Base-by-base conservation (phyloP, 2,329 filamentous ascomycete species). In the Fusarium irregulare region DNA sequence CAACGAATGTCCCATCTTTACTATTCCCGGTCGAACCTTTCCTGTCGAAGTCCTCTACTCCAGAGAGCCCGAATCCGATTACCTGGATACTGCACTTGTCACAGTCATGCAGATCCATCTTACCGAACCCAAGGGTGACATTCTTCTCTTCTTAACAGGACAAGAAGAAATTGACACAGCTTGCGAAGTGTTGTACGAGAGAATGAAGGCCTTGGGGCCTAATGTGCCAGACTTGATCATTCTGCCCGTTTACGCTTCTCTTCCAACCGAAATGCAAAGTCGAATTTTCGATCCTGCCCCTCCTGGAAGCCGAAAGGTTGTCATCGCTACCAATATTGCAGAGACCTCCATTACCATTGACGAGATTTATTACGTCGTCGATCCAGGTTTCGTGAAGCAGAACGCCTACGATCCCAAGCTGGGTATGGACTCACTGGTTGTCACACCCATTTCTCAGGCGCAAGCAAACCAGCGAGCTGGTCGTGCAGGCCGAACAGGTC, bases 51-150 rank as follows among this genome's bases (percentile, higher is more conserved):
- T 98, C 58, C 91, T 99, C 80, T 99, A 98, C 80, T 97, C 93
- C 4, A 88, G 92, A 60, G 96, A 99, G 76, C 96, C 97, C 0
- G 96, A 98, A 78, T 94, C 93, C 0, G 97, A 99, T 77, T 99
- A 99, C 74, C 84, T 99, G 16, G 96, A 98, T 78, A 91, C 94
- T 3, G 94, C 96, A 0, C 84, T 99, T n/a, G 92, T 94, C 16
- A 98, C 96, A 0, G 94, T 98, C 49, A 98, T 99, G 95, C 93
- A 98, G 77, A 98, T 99, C 57, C 96, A 99, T 78, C 83, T 99
- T 20, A 96, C 92, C 3, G 96, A 99, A 76, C 93, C 94, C 9
- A 87, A 91, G 20, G 96, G 96, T 71, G 97, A 99, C 76, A 98
- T 99, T 54, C 82, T 99, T n/a, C 85, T 99, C 3, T 99, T 99